Base-by-base conservation (phyloP, 345 rosid species). In the Linum tenue region DNA sequence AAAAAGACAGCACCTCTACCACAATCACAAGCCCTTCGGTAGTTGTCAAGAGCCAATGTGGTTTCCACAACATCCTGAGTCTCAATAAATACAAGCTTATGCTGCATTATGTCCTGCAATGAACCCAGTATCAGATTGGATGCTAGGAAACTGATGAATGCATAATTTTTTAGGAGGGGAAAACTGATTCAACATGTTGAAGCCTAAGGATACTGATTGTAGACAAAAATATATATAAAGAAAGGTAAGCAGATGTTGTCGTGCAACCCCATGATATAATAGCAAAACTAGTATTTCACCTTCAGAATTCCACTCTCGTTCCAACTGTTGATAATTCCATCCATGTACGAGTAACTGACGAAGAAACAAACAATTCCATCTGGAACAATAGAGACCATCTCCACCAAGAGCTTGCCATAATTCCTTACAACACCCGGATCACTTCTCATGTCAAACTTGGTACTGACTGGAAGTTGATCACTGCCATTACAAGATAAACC, bases 1-100 rank as follows among this genome's bases (percentile, higher is more conserved):
- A 94, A 90, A 81, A 94, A 94, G 58, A 90, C 96, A 12, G 97
- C 99, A 60, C 99, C 99, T 79, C 99, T 83, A 70, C 99, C 99
- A 22, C 96, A 84, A 74, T 94, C 99, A 70, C 99, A 94, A 57
- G 99, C 97, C 81, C 77, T 83, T 36, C 97, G 97, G 75, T 90
- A 90, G 69, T 94, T 94, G 75, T 90, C 99, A 59, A 90, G 82
- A 73, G 97, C 99, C 76, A 94, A 79, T 48, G 97, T 94, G 71
- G 99, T 90, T 78, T 94, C 99, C 56, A 90, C 97, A 58, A 94
- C 97, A 73, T 94, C 99, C 73, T 90, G 99, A 36, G 99, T 90
- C 85, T 94, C 99, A 39, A 90, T 84, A 78, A 94, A 94, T 63
- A 94, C 99, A 74, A 94, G 97, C 78, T 94, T 94, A 69, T 94